phyloP scores from a whole-genome alignment of 163 green algal species.

The Scenedesmus sp. region DNA sequence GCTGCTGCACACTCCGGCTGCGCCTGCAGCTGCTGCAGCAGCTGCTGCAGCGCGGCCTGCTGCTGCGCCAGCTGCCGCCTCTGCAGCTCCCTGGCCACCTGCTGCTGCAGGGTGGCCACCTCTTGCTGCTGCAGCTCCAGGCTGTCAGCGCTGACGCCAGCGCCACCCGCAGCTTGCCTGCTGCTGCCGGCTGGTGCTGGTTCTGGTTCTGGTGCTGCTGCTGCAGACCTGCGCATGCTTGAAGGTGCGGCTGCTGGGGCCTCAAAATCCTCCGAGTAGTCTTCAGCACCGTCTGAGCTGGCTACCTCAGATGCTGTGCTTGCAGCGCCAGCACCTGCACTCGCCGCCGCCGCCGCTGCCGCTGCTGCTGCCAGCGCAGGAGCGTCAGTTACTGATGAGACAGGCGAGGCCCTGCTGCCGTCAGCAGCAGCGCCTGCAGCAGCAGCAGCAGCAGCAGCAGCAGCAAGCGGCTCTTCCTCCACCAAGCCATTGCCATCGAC shows the following conservation, averaged over 20 bases:
- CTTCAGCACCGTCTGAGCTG: background rate
- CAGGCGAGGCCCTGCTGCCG: background rate
- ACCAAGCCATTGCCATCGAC: background rate
- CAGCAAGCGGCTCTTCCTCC: background rate
- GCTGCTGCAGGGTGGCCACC: conserved; percentile 30
- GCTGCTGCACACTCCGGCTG: background rate
- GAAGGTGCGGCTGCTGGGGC: background rate
- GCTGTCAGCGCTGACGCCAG: conserved; percentile 1
- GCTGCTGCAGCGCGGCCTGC: conserved; percentile 23
- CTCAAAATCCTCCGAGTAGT: conserved; percentile 28
- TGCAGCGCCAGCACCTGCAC: background rate
- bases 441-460: conserved; percentile 29
- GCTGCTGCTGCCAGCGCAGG: background rate
- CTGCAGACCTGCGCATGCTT: background rate
- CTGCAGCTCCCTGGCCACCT: background rate
- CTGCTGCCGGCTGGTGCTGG: background rate
- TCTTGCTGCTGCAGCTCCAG: conserved; percentile 45
- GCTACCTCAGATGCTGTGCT: background rate
- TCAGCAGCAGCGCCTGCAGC: background rate
- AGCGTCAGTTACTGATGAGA: background rate
- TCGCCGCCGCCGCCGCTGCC: conserved; percentile 9
- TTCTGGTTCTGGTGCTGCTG: background rate
- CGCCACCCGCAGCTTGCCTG: background rate
- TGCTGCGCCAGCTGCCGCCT: conserved; percentile 14
- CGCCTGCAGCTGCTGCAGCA: conserved; percentile 8